Base-by-base conservation (phyloP, 2,329 filamentous ascomycete genomes). In the Penicillium capsulatum region DNA sequence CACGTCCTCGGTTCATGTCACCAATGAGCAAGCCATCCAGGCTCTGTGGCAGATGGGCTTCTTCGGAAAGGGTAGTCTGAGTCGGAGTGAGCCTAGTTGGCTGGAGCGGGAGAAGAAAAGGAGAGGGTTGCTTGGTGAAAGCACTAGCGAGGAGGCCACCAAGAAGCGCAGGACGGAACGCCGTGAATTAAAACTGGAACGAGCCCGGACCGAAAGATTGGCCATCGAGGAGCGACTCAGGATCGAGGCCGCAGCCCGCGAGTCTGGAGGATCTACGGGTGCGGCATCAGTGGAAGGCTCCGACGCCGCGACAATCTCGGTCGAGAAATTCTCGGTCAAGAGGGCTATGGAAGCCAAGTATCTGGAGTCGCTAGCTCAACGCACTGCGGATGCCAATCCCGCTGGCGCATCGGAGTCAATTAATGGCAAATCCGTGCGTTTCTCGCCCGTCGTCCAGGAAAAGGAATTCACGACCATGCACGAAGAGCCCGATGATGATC, bases 31-130 rank as follows among this genome's bases (percentile, higher is more conserved):
- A 39, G 83, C 87, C 3, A 83, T 94, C 47, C 76, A 84, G 38
- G 87, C 83, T 1, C 67, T 98, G 16, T 98, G 94, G 92, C 86
- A 95, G 65, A 87, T 94, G 69, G 92, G 92, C 4, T 98, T 98
- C 67, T 98, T 91, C 65, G 94, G 94, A 33, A 96, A 96, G 65
- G 92, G 92, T 31, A 91, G 74, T 54, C 71, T 97, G 42, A 96
- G 90, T 69, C 81, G 94, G 55, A 96, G 90, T 72, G 91, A 98
- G 63, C 91, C 91, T 3, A 92, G 82, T 53, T 98, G 92, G 92
- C 66, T 95, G 35, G 85, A 86, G 49, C 76, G 85, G 47, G 88
- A 95, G 65, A 84, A 86, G 63, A 81, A 83, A 17, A 77, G 83
- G 35, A 75, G 75, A 43, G 85, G 85, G 8, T 65, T 81, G 11